Conservation (phyloP, 2,329 filamentous ascomycete species). For the Fusarium pseudograminearum region DNA sequence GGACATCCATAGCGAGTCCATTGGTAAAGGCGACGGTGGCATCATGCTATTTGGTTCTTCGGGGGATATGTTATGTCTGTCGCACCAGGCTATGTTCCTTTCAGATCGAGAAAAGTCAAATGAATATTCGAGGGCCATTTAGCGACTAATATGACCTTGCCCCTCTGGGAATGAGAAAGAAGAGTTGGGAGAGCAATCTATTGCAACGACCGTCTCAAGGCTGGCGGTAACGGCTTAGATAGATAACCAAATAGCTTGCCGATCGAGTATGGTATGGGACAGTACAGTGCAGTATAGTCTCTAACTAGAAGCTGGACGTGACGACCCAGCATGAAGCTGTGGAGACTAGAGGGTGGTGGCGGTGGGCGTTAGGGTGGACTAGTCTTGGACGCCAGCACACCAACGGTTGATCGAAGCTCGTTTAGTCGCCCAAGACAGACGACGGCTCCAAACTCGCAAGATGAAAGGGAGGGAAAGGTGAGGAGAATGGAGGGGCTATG, state of each 20-base stretch:
- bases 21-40: constrained; percentile 51
- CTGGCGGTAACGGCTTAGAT: constrained; percentile 32
- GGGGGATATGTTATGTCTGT: constrained; percentile 59
- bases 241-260: constrained; percentile 26
- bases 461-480: constrained; percentile 44
- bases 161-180: constrained; percentile 10
- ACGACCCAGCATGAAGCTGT: constrained; percentile 44
- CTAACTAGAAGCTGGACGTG: constrained; percentile 32
- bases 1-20: constrained; percentile 49
- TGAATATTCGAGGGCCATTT: constrained; percentile 62
- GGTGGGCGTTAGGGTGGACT: constrained; percentile 46
- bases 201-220: constrained; percentile 14
- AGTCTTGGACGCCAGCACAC: constrained; percentile 48
- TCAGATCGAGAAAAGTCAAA: constrained; percentile 58
- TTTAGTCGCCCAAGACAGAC: constrained; percentile 44
- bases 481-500: constrained; percentile 49
- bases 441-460: constrained; percentile 44
- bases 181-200: constrained; percentile 21
- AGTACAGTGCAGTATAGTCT: constrained; percentile 21
- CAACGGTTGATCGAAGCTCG: constrained; percentile 48
- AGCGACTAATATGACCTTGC: constrained; percentile 29
- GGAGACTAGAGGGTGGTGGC: constrained; percentile 45
- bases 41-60: constrained; percentile 50
- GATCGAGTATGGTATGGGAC: constrained; percentile 31
- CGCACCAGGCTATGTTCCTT: constrained; percentile 60